These are phyloP conservation scores for Nicotiana attenuata DNA, from an alignment of 257 asterid species.

Conservation along the genomic window DNA sequence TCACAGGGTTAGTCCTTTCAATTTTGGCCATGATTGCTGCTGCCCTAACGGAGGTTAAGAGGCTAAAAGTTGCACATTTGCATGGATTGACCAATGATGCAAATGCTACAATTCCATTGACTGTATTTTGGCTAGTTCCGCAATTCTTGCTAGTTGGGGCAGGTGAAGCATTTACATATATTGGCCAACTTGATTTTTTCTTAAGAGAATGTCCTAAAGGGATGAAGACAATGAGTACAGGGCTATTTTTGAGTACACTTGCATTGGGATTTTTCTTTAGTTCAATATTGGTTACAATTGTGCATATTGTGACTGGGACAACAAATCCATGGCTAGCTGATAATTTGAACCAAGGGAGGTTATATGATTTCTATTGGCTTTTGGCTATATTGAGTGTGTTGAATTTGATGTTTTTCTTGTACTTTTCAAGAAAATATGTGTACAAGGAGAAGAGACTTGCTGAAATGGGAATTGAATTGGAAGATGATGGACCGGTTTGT, in stretches of 20 bases:
- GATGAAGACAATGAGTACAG: conserved; percentile 88
- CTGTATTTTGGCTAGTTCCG: conserved; percentile 67
- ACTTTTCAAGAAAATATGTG: conserved; percentile 50
- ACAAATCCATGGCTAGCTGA: conserved; percentile 69
- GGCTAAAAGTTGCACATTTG: conserved; percentile 29
- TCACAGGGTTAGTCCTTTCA: conserved; percentile 45
- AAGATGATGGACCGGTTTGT: conserved; percentile 33
- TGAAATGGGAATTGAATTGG: conserved; percentile 53
- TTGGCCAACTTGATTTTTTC: conserved; percentile 89
- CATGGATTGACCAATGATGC: conserved; percentile 26
- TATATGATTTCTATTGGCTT: conserved; percentile 73
- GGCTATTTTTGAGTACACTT: conserved; percentile 69
- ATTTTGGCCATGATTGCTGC: conserved; percentile 55
- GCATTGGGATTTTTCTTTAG: conserved; percentile 68
- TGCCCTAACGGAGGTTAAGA: conserved; percentile 43
- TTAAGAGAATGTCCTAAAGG: conserved; percentile 78
- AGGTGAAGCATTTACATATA: conserved; percentile 85
- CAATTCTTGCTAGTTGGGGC: conserved; percentile 69
- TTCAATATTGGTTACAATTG: conserved; percentile 57
- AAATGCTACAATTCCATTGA: conserved; percentile 26
- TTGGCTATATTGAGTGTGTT: conserved; percentile 44
- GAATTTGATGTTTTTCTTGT: conserved; percentile 44
- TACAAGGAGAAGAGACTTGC: conserved; percentile 82
- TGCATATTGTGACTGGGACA: conserved; percentile 48
- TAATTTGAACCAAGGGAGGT: conserved; percentile 61